phyloP scores from a whole-genome alignment of 2,329 filamentous ascomycete genomes.

The Stylonectria norvegica region DNA sequence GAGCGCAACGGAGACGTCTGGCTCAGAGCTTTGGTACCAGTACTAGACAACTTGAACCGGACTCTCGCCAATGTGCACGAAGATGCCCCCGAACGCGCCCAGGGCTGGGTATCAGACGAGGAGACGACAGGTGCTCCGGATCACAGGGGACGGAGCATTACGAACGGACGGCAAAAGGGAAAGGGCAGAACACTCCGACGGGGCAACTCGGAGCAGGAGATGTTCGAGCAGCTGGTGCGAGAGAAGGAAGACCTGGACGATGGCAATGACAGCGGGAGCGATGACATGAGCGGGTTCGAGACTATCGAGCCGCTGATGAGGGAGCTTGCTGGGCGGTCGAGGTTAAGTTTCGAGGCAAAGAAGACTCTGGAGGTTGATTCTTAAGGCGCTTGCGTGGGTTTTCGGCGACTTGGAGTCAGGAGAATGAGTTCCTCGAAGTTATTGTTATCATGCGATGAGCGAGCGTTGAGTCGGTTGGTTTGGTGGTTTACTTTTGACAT shows the following conservation, averaged over 20 bases:
- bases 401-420: slow-evolving; percentile 11
- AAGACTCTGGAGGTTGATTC: slow-evolving; percentile 21
- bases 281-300: slow-evolving; percentile 36
- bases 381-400: slow-evolving; percentile 18
- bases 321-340: slow-evolving; percentile 36
- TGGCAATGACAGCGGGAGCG: slow-evolving; percentile 23
- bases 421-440: not conserved
- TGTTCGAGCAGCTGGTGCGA: slow-evolving; percentile 29
- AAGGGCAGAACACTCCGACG: slow-evolving; percentile 21
- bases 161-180: slow-evolving; percentile 8
- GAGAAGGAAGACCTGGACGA: slow-evolving; percentile 24
- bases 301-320: slow-evolving; percentile 45
- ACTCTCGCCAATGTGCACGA: slow-evolving; percentile 27
- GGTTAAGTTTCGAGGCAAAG: slow-evolving; percentile 25
- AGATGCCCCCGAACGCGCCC: slow-evolving; percentile 13
- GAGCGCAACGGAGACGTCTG: slow-evolving; percentile 47
- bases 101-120: slow-evolving; percentile 34
- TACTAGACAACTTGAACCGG: slow-evolving; percentile 44
- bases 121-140: slow-evolving; percentile 15
- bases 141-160: slow-evolving; percentile 7
- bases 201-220: slow-evolving; percentile 28
- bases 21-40: slow-evolving; percentile 42
- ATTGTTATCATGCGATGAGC: slow-evolving; percentile 6
- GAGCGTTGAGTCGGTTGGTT: slow-evolving; percentile 19
- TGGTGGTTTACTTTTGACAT: slow-evolving; percentile 3